Percentiles rank a stretch among this genome's conserved stretches.
Conservation (phyloP, 1,284 basidiomycete genomes). For the Melampsora abietis-canadensis region DNA sequence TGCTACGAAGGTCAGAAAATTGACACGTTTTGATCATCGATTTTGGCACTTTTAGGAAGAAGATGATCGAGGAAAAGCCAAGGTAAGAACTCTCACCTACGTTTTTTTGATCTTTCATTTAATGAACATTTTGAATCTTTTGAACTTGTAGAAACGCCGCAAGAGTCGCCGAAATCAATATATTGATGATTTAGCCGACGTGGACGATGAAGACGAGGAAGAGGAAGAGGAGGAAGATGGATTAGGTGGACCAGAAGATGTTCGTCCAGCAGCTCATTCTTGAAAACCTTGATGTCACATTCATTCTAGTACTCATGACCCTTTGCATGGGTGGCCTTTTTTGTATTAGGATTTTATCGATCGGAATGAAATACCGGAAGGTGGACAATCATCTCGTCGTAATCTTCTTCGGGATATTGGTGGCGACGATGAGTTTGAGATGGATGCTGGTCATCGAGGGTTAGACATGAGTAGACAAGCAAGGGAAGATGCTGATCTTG, state of each 20-base stretch:
- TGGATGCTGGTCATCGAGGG: slow-evolving; percentile 43
- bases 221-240: slow-evolving; percentile 46
- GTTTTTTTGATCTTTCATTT: background rate
- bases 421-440: slow-evolving; percentile 18
- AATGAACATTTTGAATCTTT: slow-evolving; percentile 1
- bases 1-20: slow-evolving; percentile 42
- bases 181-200: slow-evolving; percentile 47
- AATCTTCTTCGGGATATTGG: slow-evolving; percentile 31
- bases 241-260: slow-evolving; percentile 42
- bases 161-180: slow-evolving; percentile 46
- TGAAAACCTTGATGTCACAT: background rate
- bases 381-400: slow-evolving; percentile 30
- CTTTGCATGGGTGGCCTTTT: background rate
- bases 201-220: slow-evolving; percentile 46
- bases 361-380: slow-evolving; percentile 32
- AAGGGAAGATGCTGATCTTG: slow-evolving; percentile 41
- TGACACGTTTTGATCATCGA: slow-evolving; percentile 38
- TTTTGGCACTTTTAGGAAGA: slow-evolving; percentile 31
- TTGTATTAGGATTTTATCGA: slow-evolving; percentile 39
- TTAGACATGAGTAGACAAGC: slow-evolving; percentile 41
- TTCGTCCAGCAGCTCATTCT: background rate
- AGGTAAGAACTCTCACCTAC: background rate
- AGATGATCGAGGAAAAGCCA: slow-evolving; percentile 34
- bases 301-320: slow-evolving; percentile 8
- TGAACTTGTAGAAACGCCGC: slow-evolving; percentile 36